phyloP scores from a whole-genome alignment of 371 early-diverging fungal genomes.

The Syncephalastrum contaminatum region DNA sequence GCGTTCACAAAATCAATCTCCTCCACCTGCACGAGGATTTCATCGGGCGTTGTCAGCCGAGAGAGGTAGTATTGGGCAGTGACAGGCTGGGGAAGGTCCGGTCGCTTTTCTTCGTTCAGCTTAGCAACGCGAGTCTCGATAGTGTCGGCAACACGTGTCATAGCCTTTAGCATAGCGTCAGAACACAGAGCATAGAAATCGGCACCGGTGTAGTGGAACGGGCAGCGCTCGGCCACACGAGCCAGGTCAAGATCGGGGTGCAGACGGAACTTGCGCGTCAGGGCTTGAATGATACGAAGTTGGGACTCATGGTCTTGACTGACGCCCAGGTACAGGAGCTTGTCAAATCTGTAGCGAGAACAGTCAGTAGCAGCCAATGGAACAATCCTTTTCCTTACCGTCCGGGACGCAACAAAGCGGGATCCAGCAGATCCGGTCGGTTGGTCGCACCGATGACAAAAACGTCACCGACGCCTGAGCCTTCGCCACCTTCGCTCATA shows the following conservation, averaged over 20 bases:
- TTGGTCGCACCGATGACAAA: conserved; percentile 99
- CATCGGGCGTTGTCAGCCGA: conserved; percentile 43
- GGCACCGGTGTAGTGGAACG: conserved; percentile 94
- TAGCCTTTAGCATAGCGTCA: conserved; percentile 95
- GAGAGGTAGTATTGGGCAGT: conserved; percentile 26
- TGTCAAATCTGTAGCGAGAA: conserved; percentile 78
- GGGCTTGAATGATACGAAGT: conserved; percentile 83
- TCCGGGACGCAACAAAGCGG: conserved; percentile 80
- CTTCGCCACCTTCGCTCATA: conserved; percentile 63
- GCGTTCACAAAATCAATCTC: conserved; percentile 85
- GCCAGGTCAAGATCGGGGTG: conserved; percentile 74
- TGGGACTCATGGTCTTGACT: conserved; percentile 85
- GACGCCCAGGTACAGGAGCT: conserved; percentile 92
- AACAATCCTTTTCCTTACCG: conserved; percentile 21
- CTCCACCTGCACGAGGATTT: conserved; percentile 73
- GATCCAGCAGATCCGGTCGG: conserved; percentile 98
- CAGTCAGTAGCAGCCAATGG: not conserved
- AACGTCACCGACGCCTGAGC: conserved; percentile 75
- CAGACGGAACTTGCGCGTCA: conserved; percentile 93
- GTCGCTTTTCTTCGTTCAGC: conserved; percentile 32
- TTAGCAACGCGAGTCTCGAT: conserved; percentile 69
- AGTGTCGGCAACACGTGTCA: conserved; percentile 80
- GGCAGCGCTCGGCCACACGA: conserved; percentile 79
- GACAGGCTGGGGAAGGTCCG: conserved; percentile 18
- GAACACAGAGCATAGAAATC: conserved; percentile 98